A percentile compares a stretch with the other conserved stretches of the same genome.
Conservation (phyloP, 257 asterid genomes). For the Craterostigma plantagineum region DNA sequence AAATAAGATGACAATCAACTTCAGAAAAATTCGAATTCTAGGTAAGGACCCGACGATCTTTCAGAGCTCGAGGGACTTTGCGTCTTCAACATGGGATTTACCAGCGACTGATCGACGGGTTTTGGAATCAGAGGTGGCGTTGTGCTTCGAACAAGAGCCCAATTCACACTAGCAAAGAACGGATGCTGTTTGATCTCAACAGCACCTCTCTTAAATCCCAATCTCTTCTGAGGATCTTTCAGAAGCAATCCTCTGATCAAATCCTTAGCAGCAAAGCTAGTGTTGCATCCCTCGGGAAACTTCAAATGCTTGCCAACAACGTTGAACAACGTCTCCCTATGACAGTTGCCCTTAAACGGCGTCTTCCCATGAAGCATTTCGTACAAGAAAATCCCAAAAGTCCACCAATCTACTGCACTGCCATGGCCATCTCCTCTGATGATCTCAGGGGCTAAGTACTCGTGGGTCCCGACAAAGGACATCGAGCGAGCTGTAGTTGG, state of each 20-base stretch:
- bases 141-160: conserved; percentile 83
- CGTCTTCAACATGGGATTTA: conserved; percentile 24
- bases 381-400: conserved; percentile 74
- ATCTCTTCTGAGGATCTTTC: conserved; percentile 73
- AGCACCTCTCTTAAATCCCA: conserved; percentile 74
- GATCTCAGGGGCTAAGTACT: conserved; percentile 81
- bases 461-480: conserved; percentile 96
- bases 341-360: conserved; percentile 35
- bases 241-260: conserved; percentile 63
- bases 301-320: conserved; percentile 69
- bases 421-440: conserved; percentile 97
- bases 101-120: conserved; percentile 39
- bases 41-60: conserved; percentile 60
- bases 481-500: conserved; percentile 83
- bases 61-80: conserved; percentile 37
- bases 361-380: conserved; percentile 55
- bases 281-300: conserved; percentile 41
- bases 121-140: conserved; percentile 65
- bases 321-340: conserved; percentile 74
- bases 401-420: conserved; percentile 98
- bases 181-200: conserved; percentile 81
- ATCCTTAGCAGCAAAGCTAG: conserved; percentile 74
- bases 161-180: conserved; percentile 58
- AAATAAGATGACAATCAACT: conserved; percentile 7
- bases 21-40: conserved; percentile 80